Percentiles rank a stretch among this genome's conserved stretches.
These are phyloP conservation scores for Solanum sparsipilum DNA, from an alignment of 257 asterid species.

Conservation along the genomic window DNA sequence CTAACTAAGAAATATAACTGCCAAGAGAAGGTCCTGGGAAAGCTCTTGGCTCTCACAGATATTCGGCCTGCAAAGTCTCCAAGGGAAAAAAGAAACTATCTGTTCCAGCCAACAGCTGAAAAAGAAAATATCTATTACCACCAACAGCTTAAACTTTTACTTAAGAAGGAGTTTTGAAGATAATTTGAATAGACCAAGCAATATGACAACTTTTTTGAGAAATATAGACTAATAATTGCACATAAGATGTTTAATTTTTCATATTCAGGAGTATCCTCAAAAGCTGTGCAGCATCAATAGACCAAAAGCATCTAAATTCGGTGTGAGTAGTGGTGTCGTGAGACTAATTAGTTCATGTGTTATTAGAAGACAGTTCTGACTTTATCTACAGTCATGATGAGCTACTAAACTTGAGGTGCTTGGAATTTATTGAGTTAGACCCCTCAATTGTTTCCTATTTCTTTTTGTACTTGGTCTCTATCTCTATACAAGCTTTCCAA, in stretches of 20 bases:
- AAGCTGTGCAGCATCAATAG: neutral
- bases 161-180: neutral
- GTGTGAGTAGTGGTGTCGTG: neutral
- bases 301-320: neutral
- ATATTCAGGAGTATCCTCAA: neutral
- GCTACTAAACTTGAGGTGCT: neutral
- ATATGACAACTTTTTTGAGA: neutral
- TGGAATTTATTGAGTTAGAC: neutral
- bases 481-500: neutral
- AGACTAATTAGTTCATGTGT: neutral
- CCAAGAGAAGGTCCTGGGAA: neutral
- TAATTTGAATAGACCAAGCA: neutral
- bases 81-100: neutral
- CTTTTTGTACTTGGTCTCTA: neutral
- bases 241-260: neutral
- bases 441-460: neutral
- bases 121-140: neutral
- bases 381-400: neutral
- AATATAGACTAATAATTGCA: neutral
- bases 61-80: neutral
- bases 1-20: neutral
- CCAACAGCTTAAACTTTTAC: neutral
- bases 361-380: neutral
- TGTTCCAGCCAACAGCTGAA: neutral
- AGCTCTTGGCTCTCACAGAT: neutral